These are phyloP conservation scores for Colletotrichum lupini DNA, from an alignment of 2,329 filamentous ascomycete species.

Conservation along the genomic window DNA sequence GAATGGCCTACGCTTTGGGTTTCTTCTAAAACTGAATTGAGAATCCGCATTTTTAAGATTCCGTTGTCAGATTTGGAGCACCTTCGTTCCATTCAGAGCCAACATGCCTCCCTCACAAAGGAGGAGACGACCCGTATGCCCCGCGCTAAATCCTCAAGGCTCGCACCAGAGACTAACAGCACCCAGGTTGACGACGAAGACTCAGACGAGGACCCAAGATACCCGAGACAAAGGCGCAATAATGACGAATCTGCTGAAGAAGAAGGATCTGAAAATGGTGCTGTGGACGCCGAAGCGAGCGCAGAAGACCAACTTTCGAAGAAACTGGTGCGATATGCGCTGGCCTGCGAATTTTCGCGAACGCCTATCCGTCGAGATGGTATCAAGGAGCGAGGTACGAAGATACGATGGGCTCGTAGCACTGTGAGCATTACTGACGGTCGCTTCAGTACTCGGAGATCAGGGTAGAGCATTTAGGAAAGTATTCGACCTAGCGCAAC, in stretches of 20 bases:
- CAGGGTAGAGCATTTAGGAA: conserved; percentile 77
- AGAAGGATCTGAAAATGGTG: conserved; percentile 49
- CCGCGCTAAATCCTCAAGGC: not conserved
- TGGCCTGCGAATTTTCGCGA: conserved; percentile 74
- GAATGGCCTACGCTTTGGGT: not conserved
- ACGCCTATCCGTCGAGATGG: conserved; percentile 69
- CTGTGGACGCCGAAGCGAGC: conserved; percentile 46
- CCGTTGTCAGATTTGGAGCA: too few species aligned
- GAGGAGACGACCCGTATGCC: conserved; percentile 46
- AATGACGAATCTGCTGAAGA: conserved; percentile 45
- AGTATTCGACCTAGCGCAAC: conserved; percentile 83
- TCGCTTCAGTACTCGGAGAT: conserved; percentile 74
- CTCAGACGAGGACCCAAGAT: conserved; percentile 44
- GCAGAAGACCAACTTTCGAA: conserved; percentile 67
- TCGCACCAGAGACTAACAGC: conserved; percentile 13
- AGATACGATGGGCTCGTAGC: not conserved
- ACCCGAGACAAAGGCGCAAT: conserved; percentile 46
- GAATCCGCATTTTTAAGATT: too few species aligned
- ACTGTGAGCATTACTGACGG: not conserved
- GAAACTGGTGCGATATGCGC: conserved; percentile 75
- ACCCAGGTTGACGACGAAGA: conserved; percentile 44
- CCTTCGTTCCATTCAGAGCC: too few species aligned
- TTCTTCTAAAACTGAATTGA: not conserved
- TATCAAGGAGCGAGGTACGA: conserved; percentile 71
- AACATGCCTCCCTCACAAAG: conserved; percentile 47